Percentiles rank a stretch among this genome's conserved stretches.
These are phyloP conservation scores for Wallacemonas sp. DNA, from an alignment of 208 protist genomes.

Conservation along the genomic window DNA sequence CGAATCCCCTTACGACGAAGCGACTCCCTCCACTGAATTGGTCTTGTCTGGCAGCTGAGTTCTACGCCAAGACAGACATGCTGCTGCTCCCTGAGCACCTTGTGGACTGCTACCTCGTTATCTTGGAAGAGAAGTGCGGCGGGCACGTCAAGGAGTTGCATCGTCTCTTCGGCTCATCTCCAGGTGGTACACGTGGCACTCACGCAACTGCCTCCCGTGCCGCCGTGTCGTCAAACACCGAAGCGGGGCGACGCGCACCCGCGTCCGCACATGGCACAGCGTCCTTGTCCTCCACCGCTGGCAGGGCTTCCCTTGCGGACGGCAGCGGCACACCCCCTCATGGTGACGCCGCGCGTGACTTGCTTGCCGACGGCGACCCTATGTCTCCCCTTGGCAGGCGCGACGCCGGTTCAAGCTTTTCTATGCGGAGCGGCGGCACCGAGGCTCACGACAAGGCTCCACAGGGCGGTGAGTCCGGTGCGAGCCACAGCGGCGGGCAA, in stretches of 20 bases:
- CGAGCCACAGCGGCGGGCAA: neutral
- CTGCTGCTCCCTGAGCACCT: slow-evolving; percentile 19
- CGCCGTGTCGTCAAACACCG: no score
- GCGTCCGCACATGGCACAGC: no score
- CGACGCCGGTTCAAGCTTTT: neutral
- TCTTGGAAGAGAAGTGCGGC: slow-evolving; percentile 8
- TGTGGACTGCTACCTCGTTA: slow-evolving; percentile 19
- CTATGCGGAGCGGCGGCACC: neutral
- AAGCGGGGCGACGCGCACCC: no score
- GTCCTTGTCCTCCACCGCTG: no score
- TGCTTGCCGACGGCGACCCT: neutral
- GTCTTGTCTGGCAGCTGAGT: slow-evolving; percentile 16
- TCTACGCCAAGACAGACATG: slow-evolving; percentile 27
- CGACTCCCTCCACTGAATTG: slow-evolving; percentile 18
- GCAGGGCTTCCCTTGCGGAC: no score
- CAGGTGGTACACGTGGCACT: neutral
- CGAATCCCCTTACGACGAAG: neutral
- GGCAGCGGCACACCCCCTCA: no score
- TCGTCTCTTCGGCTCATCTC: slow-evolving; percentile 9
- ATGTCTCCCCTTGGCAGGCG: slow-evolving; percentile 6
- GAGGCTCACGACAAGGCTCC: neutral
- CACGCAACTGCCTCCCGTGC: neutral
- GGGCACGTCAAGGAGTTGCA: slow-evolving; percentile 20
- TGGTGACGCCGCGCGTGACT: neutral
- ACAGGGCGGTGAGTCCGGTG: neutral